Conservation (phyloP, 495 filamentous ascomycete species). For the Terfezia claveryi region DNA sequence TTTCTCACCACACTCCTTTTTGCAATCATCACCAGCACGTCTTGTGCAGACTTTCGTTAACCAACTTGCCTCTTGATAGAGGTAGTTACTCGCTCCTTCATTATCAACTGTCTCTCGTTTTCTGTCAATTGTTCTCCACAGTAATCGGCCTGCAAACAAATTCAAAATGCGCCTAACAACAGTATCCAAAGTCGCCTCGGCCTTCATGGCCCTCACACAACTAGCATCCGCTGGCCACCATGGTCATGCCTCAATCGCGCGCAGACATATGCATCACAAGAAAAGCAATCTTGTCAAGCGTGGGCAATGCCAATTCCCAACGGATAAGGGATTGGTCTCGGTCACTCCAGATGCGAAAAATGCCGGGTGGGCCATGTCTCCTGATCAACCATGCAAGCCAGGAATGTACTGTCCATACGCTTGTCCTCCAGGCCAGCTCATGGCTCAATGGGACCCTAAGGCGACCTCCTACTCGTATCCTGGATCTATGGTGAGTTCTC, state of each 20-base stretch:
- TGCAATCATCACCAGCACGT: too few relatives aligned
- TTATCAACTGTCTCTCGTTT: too few relatives aligned
- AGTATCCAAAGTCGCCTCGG: background rate
- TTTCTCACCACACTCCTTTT: too few relatives aligned
- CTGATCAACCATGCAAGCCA: slow-evolving; percentile 45
- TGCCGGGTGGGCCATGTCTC: slow-evolving; percentile 66
- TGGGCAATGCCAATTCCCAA: slow-evolving; percentile 39
- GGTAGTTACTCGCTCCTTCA: too few relatives aligned
- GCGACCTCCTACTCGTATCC: slow-evolving; percentile 47
- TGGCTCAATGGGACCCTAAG: slow-evolving; percentile 57
- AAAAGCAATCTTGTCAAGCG: slow-evolving; percentile 7
- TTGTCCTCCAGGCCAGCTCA: slow-evolving; percentile 52
- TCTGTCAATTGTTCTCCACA: background rate
- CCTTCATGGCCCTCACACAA: background rate
- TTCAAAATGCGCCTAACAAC: background rate
- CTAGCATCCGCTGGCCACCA: background rate
- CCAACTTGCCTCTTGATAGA: too few relatives aligned
- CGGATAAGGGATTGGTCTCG: slow-evolving; percentile 41
- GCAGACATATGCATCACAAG: slow-evolving; percentile 14
- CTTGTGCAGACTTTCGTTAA: too few relatives aligned
- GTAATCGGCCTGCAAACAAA: background rate
- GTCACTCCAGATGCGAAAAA: slow-evolving; percentile 43
- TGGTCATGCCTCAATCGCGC: slow-evolving; percentile 6
- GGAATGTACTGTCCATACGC: slow-evolving; percentile 60
- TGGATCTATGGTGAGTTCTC: slow-evolving; percentile 44